Conservation (phyloP, 495 filamentous ascomycete genomes). For the Penicillium cinerascens region DNA sequence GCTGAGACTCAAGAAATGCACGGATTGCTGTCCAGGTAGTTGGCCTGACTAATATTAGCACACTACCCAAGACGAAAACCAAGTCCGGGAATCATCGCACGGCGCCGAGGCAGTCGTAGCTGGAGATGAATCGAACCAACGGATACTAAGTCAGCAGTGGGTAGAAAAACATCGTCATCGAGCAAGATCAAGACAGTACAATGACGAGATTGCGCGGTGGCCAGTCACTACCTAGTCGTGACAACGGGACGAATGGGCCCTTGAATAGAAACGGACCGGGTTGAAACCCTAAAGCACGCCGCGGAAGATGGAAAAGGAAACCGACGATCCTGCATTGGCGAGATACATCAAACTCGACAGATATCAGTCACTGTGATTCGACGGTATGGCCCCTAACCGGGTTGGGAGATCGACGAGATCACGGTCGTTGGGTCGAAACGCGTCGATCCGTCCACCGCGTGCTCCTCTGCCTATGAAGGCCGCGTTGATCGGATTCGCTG, state of each 20-base stretch:
- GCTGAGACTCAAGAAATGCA: not conserved
- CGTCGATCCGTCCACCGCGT: constrained; percentile 4
- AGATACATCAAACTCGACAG: constrained; percentile 18
- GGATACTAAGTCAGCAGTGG: not conserved
- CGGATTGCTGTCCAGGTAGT: not conserved
- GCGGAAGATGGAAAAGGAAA: not conserved
- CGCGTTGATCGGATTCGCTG: not conserved
- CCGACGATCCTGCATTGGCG: not conserved
- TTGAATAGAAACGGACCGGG: not conserved
- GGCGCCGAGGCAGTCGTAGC: not conserved
- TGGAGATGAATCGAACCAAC: not conserved
- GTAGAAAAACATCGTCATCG: not conserved
- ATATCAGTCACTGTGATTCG: constrained; percentile 5
- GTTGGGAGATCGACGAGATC: constrained; percentile 11
- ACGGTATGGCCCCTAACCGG: not conserved
- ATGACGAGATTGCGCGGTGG: not conserved
- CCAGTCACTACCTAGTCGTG: not conserved
- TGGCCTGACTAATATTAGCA: not conserved
- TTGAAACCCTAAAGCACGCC: not conserved
- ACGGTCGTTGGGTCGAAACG: constrained; percentile 3
- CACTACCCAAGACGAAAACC: not conserved
- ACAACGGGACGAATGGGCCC: not conserved
- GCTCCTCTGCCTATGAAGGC: constrained; percentile 7
- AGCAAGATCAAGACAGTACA: not conserved
- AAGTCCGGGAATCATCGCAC: not conserved